A percentile compares a stretch with the other conserved stretches of the same genome.
Conservation (phyloP, 768 basidiomycete species). For the Xerocomellus chrysenteron region DNA sequence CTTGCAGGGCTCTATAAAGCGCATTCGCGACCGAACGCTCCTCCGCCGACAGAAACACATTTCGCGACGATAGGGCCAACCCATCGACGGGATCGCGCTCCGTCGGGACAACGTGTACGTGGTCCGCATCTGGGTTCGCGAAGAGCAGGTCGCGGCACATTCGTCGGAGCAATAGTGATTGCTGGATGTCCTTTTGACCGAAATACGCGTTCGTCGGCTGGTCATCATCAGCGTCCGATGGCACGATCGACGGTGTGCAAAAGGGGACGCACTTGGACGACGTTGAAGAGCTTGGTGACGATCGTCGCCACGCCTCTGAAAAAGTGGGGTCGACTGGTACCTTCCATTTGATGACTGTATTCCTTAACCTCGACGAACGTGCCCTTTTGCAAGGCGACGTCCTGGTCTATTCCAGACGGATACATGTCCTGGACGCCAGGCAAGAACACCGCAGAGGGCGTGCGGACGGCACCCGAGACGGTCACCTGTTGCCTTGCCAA, state of each 20-base stretch:
- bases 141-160: constrained; percentile 79
- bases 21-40: constrained; percentile 65
- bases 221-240: not conserved
- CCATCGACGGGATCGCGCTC: constrained; percentile 61
- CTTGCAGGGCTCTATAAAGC: constrained; percentile 66
- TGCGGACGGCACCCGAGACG: constrained; percentile 36
- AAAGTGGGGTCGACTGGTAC: constrained; percentile 80
- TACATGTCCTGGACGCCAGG: constrained; percentile 87
- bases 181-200: constrained; percentile 98
- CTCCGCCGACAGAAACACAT: constrained; percentile 67
- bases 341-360: constrained; percentile 92
- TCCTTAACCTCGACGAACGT: constrained; percentile 93
- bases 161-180: constrained; percentile 80
- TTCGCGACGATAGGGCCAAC: constrained; percentile 89
- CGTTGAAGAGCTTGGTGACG: constrained; percentile 93
- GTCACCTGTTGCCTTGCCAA: constrained; percentile 43
- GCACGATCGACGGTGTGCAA: not conserved
- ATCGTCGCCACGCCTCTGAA: constrained; percentile 96
- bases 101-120: constrained; percentile 88
- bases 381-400: constrained; percentile 71
- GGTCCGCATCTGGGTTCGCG: constrained; percentile 67
- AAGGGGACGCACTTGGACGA: constrained; percentile 61
- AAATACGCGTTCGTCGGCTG: constrained; percentile 90
- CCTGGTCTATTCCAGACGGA: constrained; percentile 85
- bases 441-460: constrained; percentile 70